phyloP scores from a whole-genome alignment of 345 rosid genomes.

The Syzygium oleosum region DNA sequence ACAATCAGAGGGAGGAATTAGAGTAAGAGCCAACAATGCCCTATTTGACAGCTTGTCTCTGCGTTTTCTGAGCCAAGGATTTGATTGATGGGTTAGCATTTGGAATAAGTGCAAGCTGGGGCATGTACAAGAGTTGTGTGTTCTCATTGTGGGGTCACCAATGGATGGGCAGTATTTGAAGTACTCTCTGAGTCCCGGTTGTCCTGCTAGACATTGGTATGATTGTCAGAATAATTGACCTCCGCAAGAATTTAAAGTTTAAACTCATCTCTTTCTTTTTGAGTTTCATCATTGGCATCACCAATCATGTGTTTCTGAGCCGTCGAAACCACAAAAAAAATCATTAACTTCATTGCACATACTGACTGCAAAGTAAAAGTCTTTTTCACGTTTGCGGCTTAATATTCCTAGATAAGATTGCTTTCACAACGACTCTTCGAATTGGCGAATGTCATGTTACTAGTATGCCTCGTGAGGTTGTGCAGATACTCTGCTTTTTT shows the following conservation, averaged over 20 bases:
- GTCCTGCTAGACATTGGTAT: conserved; percentile 11
- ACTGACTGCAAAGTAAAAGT: neutral
- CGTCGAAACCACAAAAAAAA: neutral
- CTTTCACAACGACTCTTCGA: neutral
- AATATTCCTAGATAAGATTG: neutral
- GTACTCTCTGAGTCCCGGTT: conserved; percentile 2
- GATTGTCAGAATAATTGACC: neutral
- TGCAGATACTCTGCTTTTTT: neutral
- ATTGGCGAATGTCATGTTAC: neutral
- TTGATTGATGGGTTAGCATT: conserved; percentile 50
- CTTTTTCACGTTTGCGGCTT: neutral
- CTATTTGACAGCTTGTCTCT: conserved; percentile 6
- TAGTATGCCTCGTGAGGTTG: neutral
- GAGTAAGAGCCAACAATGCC: neutral
- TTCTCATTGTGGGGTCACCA: conserved; percentile 35
- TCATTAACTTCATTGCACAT: neutral
- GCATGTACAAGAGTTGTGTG: conserved; percentile 10
- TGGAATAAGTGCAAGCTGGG: conserved; percentile 35
- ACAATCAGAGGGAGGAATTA: neutral
- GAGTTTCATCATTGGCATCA: neutral
- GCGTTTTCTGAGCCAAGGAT: conserved; percentile 5
- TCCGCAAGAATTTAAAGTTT: neutral
- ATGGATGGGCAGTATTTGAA: conserved; percentile 34
- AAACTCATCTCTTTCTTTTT: neutral
- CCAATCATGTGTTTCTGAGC: neutral